These are phyloP conservation scores for Echium plantagineum DNA, from an alignment of 257 asterid species.

Conservation along the genomic window DNA sequence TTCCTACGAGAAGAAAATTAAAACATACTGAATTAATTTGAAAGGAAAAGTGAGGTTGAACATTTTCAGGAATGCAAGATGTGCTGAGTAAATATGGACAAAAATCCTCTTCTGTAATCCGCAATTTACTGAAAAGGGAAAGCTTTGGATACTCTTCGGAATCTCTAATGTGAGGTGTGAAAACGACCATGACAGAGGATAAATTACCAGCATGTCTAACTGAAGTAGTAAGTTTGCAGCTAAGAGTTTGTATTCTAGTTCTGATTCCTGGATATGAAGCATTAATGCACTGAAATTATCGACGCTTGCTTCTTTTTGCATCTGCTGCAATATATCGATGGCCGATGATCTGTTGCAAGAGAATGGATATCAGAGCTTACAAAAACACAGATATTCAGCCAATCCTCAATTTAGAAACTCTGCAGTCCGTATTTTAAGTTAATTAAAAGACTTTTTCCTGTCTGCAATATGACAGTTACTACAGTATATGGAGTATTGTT, in stretches of 20 bases:
- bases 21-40: no score
- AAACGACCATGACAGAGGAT: background rate
- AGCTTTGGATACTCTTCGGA: no score
- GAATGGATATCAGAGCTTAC: slow-evolving; percentile 3
- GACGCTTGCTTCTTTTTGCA: slow-evolving; percentile 47
- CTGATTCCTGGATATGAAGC: slow-evolving; percentile 48
- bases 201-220: slow-evolving; percentile 57
- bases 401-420: background rate
- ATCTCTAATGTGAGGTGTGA: background rate
- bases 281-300: slow-evolving; percentile 42
- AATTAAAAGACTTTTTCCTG: background rate
- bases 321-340: slow-evolving; percentile 49
- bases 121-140: no score
- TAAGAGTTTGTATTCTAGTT: slow-evolving; percentile 46
- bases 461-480: background rate
- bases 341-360: slow-evolving; percentile 49
- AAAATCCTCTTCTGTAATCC: background rate
- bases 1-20: slow-evolving; percentile 44
- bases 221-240: slow-evolving; percentile 85
- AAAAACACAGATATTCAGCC: background rate
- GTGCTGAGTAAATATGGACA: background rate
- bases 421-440: background rate
- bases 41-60: background rate
- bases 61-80: background rate
- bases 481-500: background rate